Evolutionary conservation across 1,284 basidiomycete species (phyloP).

Genomic region (Jaminaea rosea): DNA sequence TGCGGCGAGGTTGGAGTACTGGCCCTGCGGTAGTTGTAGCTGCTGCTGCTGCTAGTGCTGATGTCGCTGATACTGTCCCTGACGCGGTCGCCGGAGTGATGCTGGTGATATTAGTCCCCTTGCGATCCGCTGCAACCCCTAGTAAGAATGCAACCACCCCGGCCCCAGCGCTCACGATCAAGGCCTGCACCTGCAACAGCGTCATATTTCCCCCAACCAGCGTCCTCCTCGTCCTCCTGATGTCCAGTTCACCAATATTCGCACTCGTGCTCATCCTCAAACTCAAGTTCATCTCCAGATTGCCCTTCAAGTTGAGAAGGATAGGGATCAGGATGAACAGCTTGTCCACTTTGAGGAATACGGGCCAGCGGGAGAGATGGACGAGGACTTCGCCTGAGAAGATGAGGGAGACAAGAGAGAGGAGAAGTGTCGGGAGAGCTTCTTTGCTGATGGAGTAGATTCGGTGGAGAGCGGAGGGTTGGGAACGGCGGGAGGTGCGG

Average conservation of each 20-base stretch:
- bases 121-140: slow-evolving; percentile 50
- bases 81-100: too few relatives aligned
- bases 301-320: slow-evolving; percentile 88
- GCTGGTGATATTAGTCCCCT: too few relatives aligned
- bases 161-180: slow-evolving; percentile 77
- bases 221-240: slow-evolving; percentile 57
- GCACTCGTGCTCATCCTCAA: slow-evolving; percentile 52
- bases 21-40: too few relatives aligned
- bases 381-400: slow-evolving; percentile 82
- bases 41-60: too few relatives aligned
- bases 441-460: slow-evolving; percentile 17
- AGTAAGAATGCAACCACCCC: slow-evolving; percentile 69
- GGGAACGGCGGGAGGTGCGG: too few relatives aligned
- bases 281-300: slow-evolving; percentile 79
- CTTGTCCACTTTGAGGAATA: slow-evolving; percentile 78
- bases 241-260: slow-evolving; percentile 79
- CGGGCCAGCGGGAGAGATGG: slow-evolving; percentile 78
- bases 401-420: slow-evolving; percentile 54
- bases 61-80: too few relatives aligned
- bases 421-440: slow-evolving; percentile 50
- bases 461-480: too few relatives aligned
- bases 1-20: slow-evolving; percentile 50
- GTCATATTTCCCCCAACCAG: slow-evolving; percentile 76
- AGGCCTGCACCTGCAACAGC: slow-evolving; percentile 83
- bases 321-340: slow-evolving; percentile 94